Evolutionary conservation across 139 green algal genomes (phyloP), one percentile per base, ranked within the genome.

Genomic region (Monoraphidium neglectum): DNA sequence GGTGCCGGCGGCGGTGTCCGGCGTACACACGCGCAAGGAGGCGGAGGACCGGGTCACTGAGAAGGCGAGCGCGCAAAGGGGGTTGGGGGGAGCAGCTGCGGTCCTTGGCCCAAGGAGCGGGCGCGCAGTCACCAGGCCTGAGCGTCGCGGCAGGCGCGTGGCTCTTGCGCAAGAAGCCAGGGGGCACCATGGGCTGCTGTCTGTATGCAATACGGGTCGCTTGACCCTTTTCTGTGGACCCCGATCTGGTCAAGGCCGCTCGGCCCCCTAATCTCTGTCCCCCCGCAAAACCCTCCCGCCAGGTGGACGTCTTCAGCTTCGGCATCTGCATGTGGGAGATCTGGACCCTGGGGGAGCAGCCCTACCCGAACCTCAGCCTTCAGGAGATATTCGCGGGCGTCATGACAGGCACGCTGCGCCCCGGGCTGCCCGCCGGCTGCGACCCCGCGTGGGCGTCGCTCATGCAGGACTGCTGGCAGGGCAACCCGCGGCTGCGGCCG

Each of bases 301-400:
- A 79, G 56, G 88, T 92, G 24, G 86, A 90, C 71, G 83, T 89
- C 30, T 92, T 88, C 70, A 86, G 81, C 8, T 90, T 92, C 70
- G 84, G 77, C 37, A 76, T 92, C 6, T 64, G 78, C 15, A 74
- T 94, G 69, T 92, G 87, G 87, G 87, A 92, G 66, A 92, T 92
- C 57, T 92, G 87, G 89, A 83, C 75, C 3, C 81, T 90, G 54
- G 88, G 84, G 4, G 77, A 91, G 49, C 76, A 87, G 79, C 79
- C 81, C n/a, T 90, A 91, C 77, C 74, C 65, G 23, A 74, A 74
- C 28, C 56, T 89, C 18, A 68, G 36, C 33, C 49, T 87, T 36
- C 74, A 74, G 37, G 83, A 89, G 56, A 84, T 92, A 26, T 83
- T 91, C 47, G 56, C 79, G 2, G 83, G 86, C 33, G 85, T 91